phyloP scores from a whole-genome alignment of 495 filamentous ascomycete species.

The Penicillium paxilli region DNA sequence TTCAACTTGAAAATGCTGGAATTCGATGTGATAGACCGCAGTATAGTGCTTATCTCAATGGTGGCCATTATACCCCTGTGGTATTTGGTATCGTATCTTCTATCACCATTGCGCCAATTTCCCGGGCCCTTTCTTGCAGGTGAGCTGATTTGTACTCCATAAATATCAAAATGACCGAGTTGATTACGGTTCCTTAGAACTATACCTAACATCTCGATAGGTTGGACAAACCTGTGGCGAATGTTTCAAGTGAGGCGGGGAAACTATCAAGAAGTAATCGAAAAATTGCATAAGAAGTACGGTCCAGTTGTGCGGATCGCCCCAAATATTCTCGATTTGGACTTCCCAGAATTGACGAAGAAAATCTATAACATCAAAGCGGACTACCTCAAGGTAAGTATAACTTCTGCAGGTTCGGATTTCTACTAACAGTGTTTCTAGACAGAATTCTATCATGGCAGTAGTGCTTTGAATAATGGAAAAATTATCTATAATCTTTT shows the following conservation, averaged over 20 bases:
- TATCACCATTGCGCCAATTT: slow-evolving; percentile 28
- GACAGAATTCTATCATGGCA: slow-evolving; percentile 41
- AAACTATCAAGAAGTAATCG: slow-evolving; percentile 29
- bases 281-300: slow-evolving; percentile 33
- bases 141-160: slow-evolving; percentile 3
- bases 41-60: slow-evolving; percentile 2
- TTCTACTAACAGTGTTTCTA: slow-evolving; percentile 7
- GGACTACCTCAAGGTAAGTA: slow-evolving; percentile 20
- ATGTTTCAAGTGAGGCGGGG: slow-evolving; percentile 25
- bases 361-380: slow-evolving; percentile 26
- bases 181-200: too few relatives aligned
- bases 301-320: slow-evolving; percentile 35
- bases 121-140: slow-evolving; percentile 39
- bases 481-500: slow-evolving; percentile 36
- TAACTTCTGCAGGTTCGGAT: not conserved
- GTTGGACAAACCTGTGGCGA: slow-evolving; percentile 41
- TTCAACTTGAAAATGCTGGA: not conserved
- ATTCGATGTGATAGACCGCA: not conserved
- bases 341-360: slow-evolving; percentile 26
- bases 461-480: slow-evolving; percentile 32
- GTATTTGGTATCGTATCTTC: slow-evolving; percentile 18
- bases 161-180: too few relatives aligned
- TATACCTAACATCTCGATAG: slow-evolving; percentile 1
- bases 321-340: slow-evolving; percentile 31
- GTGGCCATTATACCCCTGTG: slow-evolving; percentile 6